Conservation (phyloP, 2,329 filamentous ascomycete species). For the Podosphaera fusca region DNA sequence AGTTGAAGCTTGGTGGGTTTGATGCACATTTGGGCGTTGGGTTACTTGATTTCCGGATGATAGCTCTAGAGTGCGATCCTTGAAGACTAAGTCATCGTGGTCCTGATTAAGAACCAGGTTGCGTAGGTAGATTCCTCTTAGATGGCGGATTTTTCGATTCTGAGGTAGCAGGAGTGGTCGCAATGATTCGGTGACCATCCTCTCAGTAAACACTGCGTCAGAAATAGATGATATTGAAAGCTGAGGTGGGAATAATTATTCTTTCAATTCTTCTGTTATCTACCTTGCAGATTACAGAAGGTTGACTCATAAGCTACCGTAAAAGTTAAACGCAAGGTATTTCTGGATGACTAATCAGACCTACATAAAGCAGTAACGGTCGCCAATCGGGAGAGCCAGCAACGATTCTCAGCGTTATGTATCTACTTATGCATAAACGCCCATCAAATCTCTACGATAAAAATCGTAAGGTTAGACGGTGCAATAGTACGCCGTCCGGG, state of each 20-base stretch:
- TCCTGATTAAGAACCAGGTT: constrained; percentile 50
- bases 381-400: too few relatives aligned
- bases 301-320: neutral
- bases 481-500: too few relatives aligned
- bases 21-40: constrained; percentile 31
- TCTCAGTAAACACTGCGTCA: constrained; percentile 4
- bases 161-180: constrained; percentile 34
- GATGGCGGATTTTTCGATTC: constrained; percentile 74
- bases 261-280: too few relatives aligned
- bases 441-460: too few relatives aligned
- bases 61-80: constrained; percentile 41
- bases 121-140: constrained; percentile 66
- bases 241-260: too few relatives aligned
- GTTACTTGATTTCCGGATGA: constrained; percentile 18
- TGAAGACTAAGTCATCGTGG: constrained; percentile 50
- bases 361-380: too few relatives aligned
- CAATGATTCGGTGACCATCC: constrained; percentile 14
- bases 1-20: constrained; percentile 26
- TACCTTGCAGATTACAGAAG: neutral
- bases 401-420: too few relatives aligned
- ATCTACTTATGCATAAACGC: too few relatives aligned
- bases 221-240: too few relatives aligned
- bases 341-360: too few relatives aligned
- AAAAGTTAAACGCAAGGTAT: too few relatives aligned
- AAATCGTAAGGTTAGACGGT: too few relatives aligned